Conservation (phyloP, 305 asterid genomes). For the Plantago coronopus region DNA sequence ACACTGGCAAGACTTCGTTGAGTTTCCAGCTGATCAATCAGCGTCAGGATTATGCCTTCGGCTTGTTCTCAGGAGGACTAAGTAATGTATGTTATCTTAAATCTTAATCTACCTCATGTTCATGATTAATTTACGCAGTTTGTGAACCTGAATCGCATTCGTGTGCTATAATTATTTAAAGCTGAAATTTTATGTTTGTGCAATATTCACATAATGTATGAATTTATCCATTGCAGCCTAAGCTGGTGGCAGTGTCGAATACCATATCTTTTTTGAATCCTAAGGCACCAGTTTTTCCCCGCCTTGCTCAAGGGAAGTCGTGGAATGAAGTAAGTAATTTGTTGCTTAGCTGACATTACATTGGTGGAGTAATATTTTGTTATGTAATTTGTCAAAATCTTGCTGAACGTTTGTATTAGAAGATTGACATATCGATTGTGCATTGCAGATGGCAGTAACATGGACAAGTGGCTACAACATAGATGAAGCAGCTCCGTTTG, state of each 20-base stretch:
- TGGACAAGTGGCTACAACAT: slow-evolving; percentile 93
- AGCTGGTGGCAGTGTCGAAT: slow-evolving; percentile 66
- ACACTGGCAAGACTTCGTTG: slow-evolving; percentile 65
- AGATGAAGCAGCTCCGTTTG: slow-evolving; percentile 76
- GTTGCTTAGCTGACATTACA: no score
- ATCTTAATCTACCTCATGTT: slow-evolving; percentile 4
- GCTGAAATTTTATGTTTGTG: not conserved
- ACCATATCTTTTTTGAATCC: slow-evolving; percentile 70
- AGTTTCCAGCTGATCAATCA: slow-evolving; percentile 76
- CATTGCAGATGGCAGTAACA: slow-evolving; percentile 83
- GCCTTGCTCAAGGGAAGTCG: slow-evolving; percentile 85
- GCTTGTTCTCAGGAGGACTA: slow-evolving; percentile 79
- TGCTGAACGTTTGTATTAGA: no score
- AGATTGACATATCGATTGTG: not conserved
- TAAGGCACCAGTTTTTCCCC: slow-evolving; percentile 82
- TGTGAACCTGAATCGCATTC: no score
- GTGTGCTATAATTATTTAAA: not conserved
- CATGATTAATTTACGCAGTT: not conserved
- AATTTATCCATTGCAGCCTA: slow-evolving; percentile 57
- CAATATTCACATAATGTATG: slow-evolving; percentile 14
- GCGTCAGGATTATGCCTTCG: slow-evolving; percentile 85
- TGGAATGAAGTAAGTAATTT: slow-evolving; percentile 76
- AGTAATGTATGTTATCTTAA: slow-evolving; percentile 45
- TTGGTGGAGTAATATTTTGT: not conserved
- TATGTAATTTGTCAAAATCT: no score